Base-by-base conservation (phyloP, 768 basidiomycete species). In the Mrakia frigida region DNA sequence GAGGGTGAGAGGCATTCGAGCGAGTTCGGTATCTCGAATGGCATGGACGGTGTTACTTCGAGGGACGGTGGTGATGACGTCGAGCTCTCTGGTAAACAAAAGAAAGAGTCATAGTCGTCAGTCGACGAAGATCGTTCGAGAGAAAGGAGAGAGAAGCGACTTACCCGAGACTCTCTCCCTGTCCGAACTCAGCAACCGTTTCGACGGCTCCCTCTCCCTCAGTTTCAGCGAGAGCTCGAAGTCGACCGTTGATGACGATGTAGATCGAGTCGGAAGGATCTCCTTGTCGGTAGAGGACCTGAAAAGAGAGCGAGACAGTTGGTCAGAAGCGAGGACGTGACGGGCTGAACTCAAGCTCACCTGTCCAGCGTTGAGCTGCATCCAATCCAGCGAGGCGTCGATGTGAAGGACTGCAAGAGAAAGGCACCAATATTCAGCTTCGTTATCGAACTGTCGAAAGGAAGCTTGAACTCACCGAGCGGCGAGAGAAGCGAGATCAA, bases 361-460 rank as follows among this genome's bases (percentile, higher is more conserved):
- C 83, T 98, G 94, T 2, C 97, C 93, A 0, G 94, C 94, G 79
- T 90, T 90, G 10, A 95, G 93, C 84, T 98, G 97, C 88, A 94
- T 92, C 97, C 97, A 99, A 81, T 99, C 97, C 78, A 99, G 86
- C 0, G 94, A 93, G 0, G 93, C 91, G 83, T 99, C 97, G 74
- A 99, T 96, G 82, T 99, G 97, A 23, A 98, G 85, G 10, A 99
- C 96, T 95, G 78, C 6, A 21, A 46, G 31, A 70, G 37, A 50
- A 65, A 79, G 41, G 50, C 33, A 71, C 31, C 31, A 74, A 33
- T 41, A 25, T 60, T 50, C 28, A 60, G 56, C 25, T 9, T 18
- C 25, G 13, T 2, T 25, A 1, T 41, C 25, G 18, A 39, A 39
- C 1, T 6, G 41, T 2, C 3, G 10, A 25, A 21, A 50, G 37